Percentiles rank a stretch among this genome's conserved stretches.
phyloP scores from a whole-genome alignment of 1,284 basidiomycete genomes.

The Naganishia sp. region DNA sequence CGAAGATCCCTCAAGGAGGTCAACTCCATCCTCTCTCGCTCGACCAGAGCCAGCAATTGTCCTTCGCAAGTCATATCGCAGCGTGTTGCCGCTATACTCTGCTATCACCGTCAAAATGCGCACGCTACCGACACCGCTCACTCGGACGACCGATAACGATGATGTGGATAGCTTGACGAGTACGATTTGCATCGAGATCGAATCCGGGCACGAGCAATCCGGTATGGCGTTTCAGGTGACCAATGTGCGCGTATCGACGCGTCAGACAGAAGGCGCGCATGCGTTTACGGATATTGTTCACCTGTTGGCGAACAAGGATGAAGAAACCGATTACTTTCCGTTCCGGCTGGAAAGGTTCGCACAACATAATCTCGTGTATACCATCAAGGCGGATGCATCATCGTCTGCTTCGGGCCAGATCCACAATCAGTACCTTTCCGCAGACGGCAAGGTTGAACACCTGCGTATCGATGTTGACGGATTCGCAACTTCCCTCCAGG shows the following conservation, averaged over 20 bases:
- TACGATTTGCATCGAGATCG: constrained; percentile 31
- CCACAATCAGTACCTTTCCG: constrained; percentile 11
- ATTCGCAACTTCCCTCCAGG: neutral
- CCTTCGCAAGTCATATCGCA: constrained; percentile 28
- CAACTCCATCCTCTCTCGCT: constrained; percentile 8
- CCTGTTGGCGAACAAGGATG: constrained; percentile 7
- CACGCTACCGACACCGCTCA: constrained; percentile 19
- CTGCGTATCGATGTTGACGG: constrained; percentile 30
- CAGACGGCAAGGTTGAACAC: constrained; percentile 11
- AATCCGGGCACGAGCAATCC: constrained; percentile 23
- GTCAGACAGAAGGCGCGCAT: constrained; percentile 14
- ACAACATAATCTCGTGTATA: constrained; percentile 30
- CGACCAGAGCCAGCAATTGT: constrained; percentile 26
- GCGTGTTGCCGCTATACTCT: constrained; percentile 27
- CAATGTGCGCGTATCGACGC: constrained; percentile 15
- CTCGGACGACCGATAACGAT: neutral
- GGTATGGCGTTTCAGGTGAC: constrained; percentile 14
- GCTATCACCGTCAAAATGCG: constrained; percentile 31
- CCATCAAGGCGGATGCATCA: constrained; percentile 19
- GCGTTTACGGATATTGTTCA: constrained; percentile 3
- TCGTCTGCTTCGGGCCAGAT: constrained; percentile 2
- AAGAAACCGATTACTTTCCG: constrained; percentile 13
- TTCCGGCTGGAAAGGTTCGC: constrained; percentile 20
- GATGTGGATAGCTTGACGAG: constrained; percentile 22
- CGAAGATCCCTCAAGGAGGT: constrained; percentile 13